A percentile compares a stretch with the other conserved stretches of the same genome.
Evolutionary conservation across 306 rosid genomes (phyloP).

Genomic region (Fragaria vesca): DNA sequence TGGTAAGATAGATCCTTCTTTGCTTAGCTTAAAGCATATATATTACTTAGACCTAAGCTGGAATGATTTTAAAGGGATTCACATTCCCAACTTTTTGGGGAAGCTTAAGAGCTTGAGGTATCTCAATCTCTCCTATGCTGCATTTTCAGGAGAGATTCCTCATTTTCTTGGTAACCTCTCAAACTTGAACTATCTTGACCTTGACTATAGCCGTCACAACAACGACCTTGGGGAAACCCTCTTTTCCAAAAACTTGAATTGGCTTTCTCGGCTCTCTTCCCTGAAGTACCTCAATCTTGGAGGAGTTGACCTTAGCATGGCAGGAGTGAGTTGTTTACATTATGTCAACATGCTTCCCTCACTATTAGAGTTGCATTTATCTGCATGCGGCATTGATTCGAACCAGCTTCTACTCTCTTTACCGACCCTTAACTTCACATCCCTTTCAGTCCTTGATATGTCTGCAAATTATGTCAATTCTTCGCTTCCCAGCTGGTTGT

Average conservation of each 20-base stretch:
- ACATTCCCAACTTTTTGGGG: neutral
- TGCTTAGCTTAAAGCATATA: neutral
- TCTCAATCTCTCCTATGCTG: neutral
- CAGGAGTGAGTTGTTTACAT: neutral
- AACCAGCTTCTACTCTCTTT: neutral
- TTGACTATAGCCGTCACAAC: neutral
- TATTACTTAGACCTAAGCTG: neutral
- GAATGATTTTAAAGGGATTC: neutral
- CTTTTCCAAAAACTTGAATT: neutral
- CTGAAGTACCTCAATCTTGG: neutral
- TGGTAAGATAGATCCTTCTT: slow-evolving; percentile 2
- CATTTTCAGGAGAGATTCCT: neutral
- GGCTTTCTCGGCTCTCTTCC: slow-evolving; percentile 2
- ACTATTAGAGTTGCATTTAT: neutral
- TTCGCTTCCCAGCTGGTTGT: neutral
- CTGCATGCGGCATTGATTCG: neutral
- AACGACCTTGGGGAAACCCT: no score
- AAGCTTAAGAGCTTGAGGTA: neutral
- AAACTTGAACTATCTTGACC: neutral
- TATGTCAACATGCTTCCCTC: slow-evolving; percentile 4
- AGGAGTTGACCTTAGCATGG: neutral
- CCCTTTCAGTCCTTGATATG: neutral
- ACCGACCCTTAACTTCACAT: neutral
- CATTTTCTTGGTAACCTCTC: no score
- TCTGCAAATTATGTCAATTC: neutral